Evolutionary conservation across 208 protist species (phyloP).

Genomic region (Histomonas meleagridis): DNA sequence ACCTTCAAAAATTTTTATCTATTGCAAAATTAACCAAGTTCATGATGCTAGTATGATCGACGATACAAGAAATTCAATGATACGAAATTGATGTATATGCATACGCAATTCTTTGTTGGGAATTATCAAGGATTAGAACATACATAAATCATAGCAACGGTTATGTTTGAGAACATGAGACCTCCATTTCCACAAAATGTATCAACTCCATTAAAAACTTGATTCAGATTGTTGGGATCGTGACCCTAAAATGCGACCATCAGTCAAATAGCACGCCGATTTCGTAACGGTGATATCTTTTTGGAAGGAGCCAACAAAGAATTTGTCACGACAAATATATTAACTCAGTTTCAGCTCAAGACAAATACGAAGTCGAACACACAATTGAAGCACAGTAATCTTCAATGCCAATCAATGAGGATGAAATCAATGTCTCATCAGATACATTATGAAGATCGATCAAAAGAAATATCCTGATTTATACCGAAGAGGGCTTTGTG

Average conservation of each 20-base stretch:
- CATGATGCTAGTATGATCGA: too few species aligned
- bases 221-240: not conserved
- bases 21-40: too few species aligned
- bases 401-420: too few species aligned
- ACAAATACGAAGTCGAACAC: not conserved
- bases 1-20: too few species aligned
- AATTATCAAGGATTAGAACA: not conserved
- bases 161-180: not conserved
- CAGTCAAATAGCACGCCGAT: not conserved
- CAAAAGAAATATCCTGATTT: not conserved
- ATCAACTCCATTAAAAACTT: not conserved
- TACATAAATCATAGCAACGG: not conserved
- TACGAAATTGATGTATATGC: not conserved
- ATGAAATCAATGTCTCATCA: too few species aligned
- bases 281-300: not conserved
- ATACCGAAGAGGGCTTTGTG: not conserved
- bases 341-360: not conserved
- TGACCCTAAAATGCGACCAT: conserved; percentile 3
- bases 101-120: not conserved
- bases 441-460: not conserved
- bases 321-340: not conserved
- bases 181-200: not conserved
- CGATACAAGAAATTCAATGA: too few species aligned
- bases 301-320: not conserved
- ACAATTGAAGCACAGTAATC: not conserved